These are phyloP conservation scores for Apiospora arundinis DNA, from an alignment of 2,329 filamentous ascomycete genomes.

Conservation along the genomic window DNA sequence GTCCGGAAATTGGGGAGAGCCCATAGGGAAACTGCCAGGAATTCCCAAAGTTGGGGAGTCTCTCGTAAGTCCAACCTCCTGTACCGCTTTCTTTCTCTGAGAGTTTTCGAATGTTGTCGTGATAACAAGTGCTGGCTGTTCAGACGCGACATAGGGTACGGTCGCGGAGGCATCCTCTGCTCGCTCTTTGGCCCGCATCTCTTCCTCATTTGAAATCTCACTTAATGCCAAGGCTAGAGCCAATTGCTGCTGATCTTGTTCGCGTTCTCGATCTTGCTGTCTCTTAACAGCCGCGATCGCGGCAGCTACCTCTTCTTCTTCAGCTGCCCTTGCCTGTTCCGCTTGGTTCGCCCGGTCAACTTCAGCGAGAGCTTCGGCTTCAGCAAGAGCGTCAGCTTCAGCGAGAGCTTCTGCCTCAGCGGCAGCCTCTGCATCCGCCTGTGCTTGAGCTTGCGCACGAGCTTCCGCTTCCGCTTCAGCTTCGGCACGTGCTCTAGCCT, in stretches of 20 bases:
- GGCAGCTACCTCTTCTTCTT: constrained; percentile 27
- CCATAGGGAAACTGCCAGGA: constrained; percentile 65
- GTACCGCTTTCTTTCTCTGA: neutral
- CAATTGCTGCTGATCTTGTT: neutral
- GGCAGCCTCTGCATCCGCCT: constrained; percentile 23
- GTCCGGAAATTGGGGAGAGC: constrained; percentile 47
- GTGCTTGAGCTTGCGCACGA: constrained; percentile 39
- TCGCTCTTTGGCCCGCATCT: constrained; percentile 24
- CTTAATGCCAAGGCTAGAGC: constrained; percentile 3
- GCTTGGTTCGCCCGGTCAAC: neutral
- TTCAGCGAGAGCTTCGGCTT: constrained; percentile 16
- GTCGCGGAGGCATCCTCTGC: neutral
- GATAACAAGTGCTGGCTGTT: constrained; percentile 30
- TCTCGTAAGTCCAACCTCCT: constrained; percentile 27
- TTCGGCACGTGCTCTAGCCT: constrained; percentile 32
- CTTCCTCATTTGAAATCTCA: neutral
- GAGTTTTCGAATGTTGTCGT: constrained; percentile 27
- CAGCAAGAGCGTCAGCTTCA: constrained; percentile 10
- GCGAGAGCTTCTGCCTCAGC: constrained; percentile 25
- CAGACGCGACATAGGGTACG: neutral
- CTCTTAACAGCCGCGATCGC: neutral
- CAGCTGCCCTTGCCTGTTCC: constrained; percentile 39
- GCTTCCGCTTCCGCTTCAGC: constrained; percentile 43
- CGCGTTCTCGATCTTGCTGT: constrained; percentile 18
- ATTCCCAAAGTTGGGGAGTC: constrained; percentile 73